Percentiles rank a stretch among this genome's conserved stretches.
Evolutionary conservation across 768 basidiomycete genomes (phyloP).

Genomic region (Pleurotus citrinopileatus): DNA sequence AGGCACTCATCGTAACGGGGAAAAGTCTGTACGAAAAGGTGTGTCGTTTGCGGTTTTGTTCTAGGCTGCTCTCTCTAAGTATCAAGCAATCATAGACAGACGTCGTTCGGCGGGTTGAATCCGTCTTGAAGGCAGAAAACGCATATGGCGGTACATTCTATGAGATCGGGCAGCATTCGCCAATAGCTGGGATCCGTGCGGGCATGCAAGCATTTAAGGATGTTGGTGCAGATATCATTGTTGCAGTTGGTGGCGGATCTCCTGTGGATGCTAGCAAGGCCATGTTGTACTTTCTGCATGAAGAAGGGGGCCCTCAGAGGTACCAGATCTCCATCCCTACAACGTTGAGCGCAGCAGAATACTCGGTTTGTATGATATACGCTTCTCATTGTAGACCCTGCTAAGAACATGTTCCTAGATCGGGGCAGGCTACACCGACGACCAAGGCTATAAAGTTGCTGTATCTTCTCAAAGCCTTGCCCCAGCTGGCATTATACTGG

Average conservation of each 20-base stretch:
- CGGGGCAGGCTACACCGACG: conserved; percentile 70
- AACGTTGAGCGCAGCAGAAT: conserved; percentile 78
- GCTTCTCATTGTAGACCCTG: background rate
- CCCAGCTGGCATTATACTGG: conserved; percentile 73
- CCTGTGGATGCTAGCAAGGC: conserved; percentile 79
- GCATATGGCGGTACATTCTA: conserved; percentile 70
- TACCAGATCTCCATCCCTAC: conserved; percentile 81
- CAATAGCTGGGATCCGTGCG: conserved; percentile 60
- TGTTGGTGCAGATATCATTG: conserved; percentile 61
- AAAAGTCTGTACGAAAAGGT: conserved; percentile 67
- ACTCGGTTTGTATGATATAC: conserved; percentile 42
- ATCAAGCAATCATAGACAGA: conserved; percentile 43
- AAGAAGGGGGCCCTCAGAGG: conserved; percentile 52
- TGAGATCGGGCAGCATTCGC: conserved; percentile 72
- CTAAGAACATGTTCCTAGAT: conserved; percentile 30
- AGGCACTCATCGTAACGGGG: conserved; percentile 72
- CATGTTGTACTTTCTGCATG: conserved; percentile 60
- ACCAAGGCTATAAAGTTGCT: conserved; percentile 62
- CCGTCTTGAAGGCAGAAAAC: conserved; percentile 49
- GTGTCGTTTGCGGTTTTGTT: background rate
- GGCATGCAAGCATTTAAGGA: conserved; percentile 56
- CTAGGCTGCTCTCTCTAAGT: background rate
- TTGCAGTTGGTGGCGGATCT: conserved; percentile 78
- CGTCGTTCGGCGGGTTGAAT: conserved; percentile 53
- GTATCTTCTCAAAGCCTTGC: conserved; percentile 56